Evolutionary conservation across 345 rosid species (phyloP).

Genomic region (Camelina neglecta): DNA sequence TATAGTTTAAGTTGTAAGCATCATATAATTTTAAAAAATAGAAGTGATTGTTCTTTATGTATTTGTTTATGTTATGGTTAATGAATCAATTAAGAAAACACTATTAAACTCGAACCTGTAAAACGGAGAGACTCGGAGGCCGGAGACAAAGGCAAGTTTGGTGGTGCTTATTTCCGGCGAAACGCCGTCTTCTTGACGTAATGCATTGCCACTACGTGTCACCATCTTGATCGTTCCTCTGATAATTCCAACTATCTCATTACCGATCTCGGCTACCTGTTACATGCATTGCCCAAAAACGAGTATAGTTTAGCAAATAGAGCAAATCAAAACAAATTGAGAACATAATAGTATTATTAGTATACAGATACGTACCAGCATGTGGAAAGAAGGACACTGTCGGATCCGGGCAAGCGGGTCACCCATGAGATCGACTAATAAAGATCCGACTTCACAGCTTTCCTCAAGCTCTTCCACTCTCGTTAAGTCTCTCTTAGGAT

Average conservation of each 20-base stretch:
- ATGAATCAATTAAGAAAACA: neutral
- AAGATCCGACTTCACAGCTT: constrained; percentile 89
- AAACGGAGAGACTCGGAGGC: constrained; percentile 90
- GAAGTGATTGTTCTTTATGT: neutral
- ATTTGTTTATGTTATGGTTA: neutral
- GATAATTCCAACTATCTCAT: constrained; percentile 83
- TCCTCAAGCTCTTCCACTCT: constrained; percentile 80
- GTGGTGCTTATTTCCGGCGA: constrained; percentile 52
- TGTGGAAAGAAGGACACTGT: constrained; percentile 92
- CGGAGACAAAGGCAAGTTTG: constrained; percentile 83
- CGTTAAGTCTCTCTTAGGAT: constrained; percentile 56
- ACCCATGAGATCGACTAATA: constrained; percentile 94
- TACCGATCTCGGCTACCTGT: constrained; percentile 85
- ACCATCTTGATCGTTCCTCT: constrained; percentile 94
- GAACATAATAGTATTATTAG: constrained; percentile 14
- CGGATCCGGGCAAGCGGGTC: constrained; percentile 99
- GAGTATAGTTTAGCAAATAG: neutral
- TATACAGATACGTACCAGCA: constrained; percentile 65
- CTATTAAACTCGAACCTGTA: constrained; percentile 59
- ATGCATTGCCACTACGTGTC: constrained; percentile 71
- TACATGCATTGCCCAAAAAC: constrained; percentile 25
- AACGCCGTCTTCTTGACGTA: neutral
- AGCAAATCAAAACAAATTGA: neutral
- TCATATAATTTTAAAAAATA: neutral
- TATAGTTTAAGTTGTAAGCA: constrained; percentile 21